These are phyloP conservation scores for Jacaranda copaia DNA, from an alignment of 257 asterid genomes.

Conservation along the genomic window DNA sequence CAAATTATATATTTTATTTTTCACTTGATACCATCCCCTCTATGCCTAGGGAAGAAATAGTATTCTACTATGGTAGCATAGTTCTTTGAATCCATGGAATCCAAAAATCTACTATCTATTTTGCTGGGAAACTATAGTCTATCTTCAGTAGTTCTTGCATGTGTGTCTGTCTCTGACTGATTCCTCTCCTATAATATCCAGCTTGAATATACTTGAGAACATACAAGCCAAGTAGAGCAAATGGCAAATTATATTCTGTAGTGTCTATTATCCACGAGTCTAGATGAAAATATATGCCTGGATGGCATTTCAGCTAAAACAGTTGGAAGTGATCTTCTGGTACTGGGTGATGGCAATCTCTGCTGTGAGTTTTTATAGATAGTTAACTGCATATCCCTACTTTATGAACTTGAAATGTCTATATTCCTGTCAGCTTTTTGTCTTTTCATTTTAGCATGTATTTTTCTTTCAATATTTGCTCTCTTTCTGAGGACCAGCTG, in stretches of 20 bases:
- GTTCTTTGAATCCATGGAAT: not conserved
- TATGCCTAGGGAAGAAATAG: not conserved
- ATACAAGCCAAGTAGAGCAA: not conserved
- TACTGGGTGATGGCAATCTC: not conserved
- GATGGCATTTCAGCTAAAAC: slow-evolving; percentile 5
- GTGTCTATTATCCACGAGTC: not conserved
- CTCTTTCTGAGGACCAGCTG: not conserved
- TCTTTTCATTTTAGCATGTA: too few relatives aligned
- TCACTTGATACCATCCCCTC: not conserved
- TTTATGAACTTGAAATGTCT: not conserved
- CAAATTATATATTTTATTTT: not conserved
- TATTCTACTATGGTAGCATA: not conserved
- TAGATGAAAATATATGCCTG: not conserved
- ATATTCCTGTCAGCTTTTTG: not conserved
- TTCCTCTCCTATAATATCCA: not conserved
- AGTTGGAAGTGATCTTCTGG: not conserved
- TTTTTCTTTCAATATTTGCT: not conserved
- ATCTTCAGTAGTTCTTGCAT: not conserved
- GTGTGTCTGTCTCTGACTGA: not conserved
- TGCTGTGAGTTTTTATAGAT: slow-evolving; percentile 1
- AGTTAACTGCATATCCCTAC: not conserved
- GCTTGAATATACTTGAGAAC: slow-evolving; percentile 8
- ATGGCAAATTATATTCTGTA: not conserved
- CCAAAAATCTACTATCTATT: not conserved
- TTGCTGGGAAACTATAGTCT: not conserved